Conservation (phyloP, 305 asterid species). For the Fraxinus sp. region DNA sequence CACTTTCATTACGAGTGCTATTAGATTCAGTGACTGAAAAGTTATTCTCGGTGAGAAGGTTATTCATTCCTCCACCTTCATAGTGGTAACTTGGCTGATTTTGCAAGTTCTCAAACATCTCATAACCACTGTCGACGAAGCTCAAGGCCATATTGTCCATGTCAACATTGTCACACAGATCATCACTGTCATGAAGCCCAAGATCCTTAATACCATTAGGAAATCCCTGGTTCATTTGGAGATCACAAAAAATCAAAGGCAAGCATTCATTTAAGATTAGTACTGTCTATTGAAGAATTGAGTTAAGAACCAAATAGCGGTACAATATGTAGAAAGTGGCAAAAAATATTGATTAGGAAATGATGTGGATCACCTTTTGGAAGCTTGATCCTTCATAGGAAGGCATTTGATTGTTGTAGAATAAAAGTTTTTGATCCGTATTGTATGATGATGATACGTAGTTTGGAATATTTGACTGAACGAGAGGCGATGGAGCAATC, state of each 20-base stretch:
- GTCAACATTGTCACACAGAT: too few species aligned
- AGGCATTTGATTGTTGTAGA: conserved; percentile 29
- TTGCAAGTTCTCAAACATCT: conserved; percentile 10
- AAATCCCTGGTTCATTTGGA: conserved; percentile 26
- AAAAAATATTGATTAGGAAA: not conserved
- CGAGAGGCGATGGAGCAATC: conserved; percentile 25
- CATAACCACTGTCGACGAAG: too few species aligned
- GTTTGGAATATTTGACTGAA: conserved; percentile 14
- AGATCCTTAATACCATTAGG: too few species aligned
- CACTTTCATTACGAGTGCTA: conserved; percentile 39
- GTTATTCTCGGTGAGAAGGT: conserved; percentile 45
- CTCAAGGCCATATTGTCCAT: too few species aligned
- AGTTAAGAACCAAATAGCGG: not conserved
- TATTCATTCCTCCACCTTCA: conserved; percentile 37
- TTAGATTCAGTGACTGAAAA: conserved; percentile 48
- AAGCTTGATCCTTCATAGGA: conserved; percentile 34
- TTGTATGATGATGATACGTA: not conserved
- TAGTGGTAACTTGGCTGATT: conserved; percentile 28
- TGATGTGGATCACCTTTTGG: conserved; percentile 36
- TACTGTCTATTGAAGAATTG: not conserved
- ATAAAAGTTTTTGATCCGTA: conserved; percentile 19
- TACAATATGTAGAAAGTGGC: not conserved
- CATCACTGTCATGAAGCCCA: too few species aligned
- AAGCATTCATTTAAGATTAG: not conserved
- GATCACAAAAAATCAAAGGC: not conserved